phyloP scores from a whole-genome alignment of 2,329 filamentous ascomycete species.

The Claviceps pazoutovae region DNA sequence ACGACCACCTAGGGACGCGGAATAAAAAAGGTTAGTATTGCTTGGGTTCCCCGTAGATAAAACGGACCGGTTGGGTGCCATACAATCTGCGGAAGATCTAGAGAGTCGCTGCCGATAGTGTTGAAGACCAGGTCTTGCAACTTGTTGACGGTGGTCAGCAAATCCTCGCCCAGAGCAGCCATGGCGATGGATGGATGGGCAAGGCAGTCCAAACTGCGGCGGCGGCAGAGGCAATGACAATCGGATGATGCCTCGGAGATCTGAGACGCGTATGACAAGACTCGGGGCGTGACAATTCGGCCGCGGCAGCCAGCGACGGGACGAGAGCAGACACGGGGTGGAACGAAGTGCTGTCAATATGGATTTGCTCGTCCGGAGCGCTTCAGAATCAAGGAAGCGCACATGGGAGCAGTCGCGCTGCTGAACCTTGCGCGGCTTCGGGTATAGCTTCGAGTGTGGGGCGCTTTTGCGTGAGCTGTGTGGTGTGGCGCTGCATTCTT shows the following conservation, averaged over 20 bases:
- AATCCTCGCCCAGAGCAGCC: slow-evolving; percentile 90
- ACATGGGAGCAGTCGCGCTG: neutral
- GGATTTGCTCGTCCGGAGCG: slow-evolving; percentile 2
- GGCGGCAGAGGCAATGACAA: neutral
- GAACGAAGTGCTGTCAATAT: slow-evolving; percentile 5
- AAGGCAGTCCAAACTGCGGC: slow-evolving; percentile 2
- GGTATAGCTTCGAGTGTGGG: neutral
- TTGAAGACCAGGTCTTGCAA: slow-evolving; percentile 98
- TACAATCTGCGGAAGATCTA: slow-evolving; percentile 97
- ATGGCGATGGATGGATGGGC: slow-evolving; percentile 35
- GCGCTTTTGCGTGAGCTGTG: neutral
- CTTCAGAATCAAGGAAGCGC: slow-evolving; percentile 4
- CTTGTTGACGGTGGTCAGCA: slow-evolving; percentile 93
- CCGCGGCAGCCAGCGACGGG: slow-evolving; percentile 1
- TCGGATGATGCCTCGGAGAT: neutral
- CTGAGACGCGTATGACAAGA: neutral
- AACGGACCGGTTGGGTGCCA: slow-evolving; percentile 15
- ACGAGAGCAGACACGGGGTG: neutral
- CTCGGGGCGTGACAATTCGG: neutral
- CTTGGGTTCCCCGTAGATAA: slow-evolving; percentile 4
- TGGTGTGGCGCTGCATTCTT: neutral
- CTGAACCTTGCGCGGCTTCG: neutral
- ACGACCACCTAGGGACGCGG: slow-evolving; percentile 64
- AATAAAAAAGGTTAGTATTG: slow-evolving; percentile 8
- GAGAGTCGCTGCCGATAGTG: slow-evolving; percentile 95